phyloP scores from a whole-genome alignment of 768 basidiomycete genomes.

The Tylopilus vinaceipallidus region DNA sequence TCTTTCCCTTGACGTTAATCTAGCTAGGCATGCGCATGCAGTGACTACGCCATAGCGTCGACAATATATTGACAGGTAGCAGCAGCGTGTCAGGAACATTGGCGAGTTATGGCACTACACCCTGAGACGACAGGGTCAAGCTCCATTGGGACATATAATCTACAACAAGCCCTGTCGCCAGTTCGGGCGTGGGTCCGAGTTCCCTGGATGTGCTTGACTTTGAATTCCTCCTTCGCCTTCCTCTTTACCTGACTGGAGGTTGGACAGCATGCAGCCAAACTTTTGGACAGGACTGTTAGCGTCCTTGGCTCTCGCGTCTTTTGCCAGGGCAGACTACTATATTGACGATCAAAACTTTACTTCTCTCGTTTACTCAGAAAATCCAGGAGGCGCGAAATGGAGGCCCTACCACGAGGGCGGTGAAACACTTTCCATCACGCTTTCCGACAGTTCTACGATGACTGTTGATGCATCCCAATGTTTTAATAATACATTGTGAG shows the following conservation, averaged over 20 bases:
- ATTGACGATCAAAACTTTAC: conserved; percentile 20
- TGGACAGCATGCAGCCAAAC: conserved; percentile 3
- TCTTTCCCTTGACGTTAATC: not conserved
- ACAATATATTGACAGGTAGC: too few relatives aligned
- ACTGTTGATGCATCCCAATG: conserved; percentile 14
- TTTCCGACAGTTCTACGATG: conserved; percentile 11
- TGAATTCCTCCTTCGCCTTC: not conserved
- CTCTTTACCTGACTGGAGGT: not conserved
- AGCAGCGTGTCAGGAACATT: not conserved
- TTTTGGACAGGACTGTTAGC: not conserved
- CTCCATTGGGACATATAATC: not conserved
- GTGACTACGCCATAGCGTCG: too few relatives aligned
- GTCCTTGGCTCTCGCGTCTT: not conserved
- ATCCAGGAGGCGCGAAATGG: conserved; percentile 12
- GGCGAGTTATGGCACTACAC: too few relatives aligned
- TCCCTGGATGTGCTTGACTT: not conserved
- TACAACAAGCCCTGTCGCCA: not conserved
- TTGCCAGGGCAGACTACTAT: conserved; percentile 10
- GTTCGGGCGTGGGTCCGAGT: too few relatives aligned
- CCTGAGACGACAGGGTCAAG: too few relatives aligned
- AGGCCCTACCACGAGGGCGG: conserved; percentile 6
- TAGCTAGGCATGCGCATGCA: not conserved
- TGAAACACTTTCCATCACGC: conserved; percentile 9
- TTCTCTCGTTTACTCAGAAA: conserved; percentile 10
- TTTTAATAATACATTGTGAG: conserved; percentile 17